Evolutionary conservation across 441 rosid species (phyloP).

Genomic region (Adansonia gregorii): DNA sequence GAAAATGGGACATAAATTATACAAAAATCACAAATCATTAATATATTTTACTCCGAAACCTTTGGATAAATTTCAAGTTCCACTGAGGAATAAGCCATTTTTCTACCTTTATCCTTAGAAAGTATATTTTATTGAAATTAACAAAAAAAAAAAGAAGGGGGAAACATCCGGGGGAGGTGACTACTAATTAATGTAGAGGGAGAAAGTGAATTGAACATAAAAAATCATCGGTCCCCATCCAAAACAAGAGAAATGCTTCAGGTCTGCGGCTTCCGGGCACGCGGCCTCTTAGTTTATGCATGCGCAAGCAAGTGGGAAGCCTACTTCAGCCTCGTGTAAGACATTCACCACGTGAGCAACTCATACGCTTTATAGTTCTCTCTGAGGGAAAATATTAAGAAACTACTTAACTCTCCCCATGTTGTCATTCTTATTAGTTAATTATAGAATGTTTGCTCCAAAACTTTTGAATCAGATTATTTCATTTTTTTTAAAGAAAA

Average conservation of each 20-base stretch:
- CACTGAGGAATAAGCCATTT: too few relatives aligned
- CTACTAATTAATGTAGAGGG: too few relatives aligned
- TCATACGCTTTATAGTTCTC: not conserved
- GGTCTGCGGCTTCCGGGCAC: not conserved
- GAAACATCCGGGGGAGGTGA: too few relatives aligned
- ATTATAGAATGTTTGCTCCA: not conserved
- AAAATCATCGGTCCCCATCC: not conserved
- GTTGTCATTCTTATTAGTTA: not conserved
- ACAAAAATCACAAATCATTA: too few relatives aligned
- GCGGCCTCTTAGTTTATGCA: not conserved
- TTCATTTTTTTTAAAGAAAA: not conserved
- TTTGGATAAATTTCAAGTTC: too few relatives aligned
- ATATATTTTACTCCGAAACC: too few relatives aligned
- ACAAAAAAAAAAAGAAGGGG: too few relatives aligned
- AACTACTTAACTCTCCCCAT: not conserved
- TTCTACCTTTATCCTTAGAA: too few relatives aligned
- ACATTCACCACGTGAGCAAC: not conserved
- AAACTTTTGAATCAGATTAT: not conserved
- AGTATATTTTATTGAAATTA: too few relatives aligned
- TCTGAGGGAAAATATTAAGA: not conserved
- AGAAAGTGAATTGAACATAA: not conserved
- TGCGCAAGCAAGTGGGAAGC: not conserved
- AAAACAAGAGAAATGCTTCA: not conserved
- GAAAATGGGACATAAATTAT: too few relatives aligned
- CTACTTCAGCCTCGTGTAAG: conserved; percentile 7